Evolutionary conservation across 192 early-diverging fungal species (phyloP).

Genomic region (Coemansia umbellata): DNA sequence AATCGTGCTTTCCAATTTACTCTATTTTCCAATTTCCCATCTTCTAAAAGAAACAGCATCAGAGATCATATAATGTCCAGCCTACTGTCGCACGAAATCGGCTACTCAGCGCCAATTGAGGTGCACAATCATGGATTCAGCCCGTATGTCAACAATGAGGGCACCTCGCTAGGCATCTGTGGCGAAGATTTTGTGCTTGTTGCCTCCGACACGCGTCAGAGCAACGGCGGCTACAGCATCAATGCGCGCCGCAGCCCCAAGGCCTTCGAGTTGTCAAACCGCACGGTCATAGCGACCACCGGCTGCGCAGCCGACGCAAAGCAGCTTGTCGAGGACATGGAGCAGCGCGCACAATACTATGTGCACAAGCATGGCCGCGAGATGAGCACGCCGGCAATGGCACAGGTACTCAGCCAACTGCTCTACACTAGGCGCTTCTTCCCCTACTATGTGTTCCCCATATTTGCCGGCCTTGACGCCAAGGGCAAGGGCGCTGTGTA

Average conservation of each 20-base stretch:
- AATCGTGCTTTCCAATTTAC: too few species aligned
- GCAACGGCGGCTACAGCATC: slow-evolving; percentile 84
- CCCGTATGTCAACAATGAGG: slow-evolving; percentile 89
- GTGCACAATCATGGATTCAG: slow-evolving; percentile 60
- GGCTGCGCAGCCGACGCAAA: slow-evolving; percentile 88
- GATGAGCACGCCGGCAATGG: slow-evolving; percentile 82
- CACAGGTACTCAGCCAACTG: slow-evolving; percentile 91
- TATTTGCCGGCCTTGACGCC: slow-evolving; percentile 85
- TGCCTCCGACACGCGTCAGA: slow-evolving; percentile 95
- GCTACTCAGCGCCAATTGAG: slow-evolving; percentile 15
- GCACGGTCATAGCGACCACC: slow-evolving; percentile 76
- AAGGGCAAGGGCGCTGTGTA: slow-evolving; percentile 89
- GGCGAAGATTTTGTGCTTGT: slow-evolving; percentile 91
- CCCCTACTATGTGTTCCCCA: slow-evolving; percentile 90
- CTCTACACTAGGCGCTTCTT: slow-evolving; percentile 94
- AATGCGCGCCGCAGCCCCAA: slow-evolving; percentile 93
- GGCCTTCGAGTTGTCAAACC: slow-evolving; percentile 80
- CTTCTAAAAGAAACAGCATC: not conserved
- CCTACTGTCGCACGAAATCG: not conserved
- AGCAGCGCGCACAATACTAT: slow-evolving; percentile 92
- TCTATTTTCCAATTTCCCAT: not conserved
- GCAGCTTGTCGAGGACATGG: slow-evolving; percentile 75
- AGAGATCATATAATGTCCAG: not conserved
- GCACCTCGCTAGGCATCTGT: slow-evolving; percentile 87
- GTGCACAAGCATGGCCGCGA: slow-evolving; percentile 82